Evolutionary conservation across 441 rosid species (phyloP).

Genomic region (Jatropha multifida): DNA sequence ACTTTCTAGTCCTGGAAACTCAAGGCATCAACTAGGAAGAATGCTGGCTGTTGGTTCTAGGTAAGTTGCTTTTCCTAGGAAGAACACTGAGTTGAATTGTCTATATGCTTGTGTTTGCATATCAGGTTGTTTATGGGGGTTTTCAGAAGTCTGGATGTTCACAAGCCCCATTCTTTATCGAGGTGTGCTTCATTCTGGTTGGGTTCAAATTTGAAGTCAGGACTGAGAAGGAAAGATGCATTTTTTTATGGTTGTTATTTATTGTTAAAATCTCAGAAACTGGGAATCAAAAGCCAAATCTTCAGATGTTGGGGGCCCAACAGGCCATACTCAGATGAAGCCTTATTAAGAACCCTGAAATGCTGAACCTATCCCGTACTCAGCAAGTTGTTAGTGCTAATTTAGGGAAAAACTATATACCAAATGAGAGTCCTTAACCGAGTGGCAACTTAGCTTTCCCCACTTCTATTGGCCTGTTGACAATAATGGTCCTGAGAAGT

Average conservation of each 20-base stretch:
- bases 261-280: background rate
- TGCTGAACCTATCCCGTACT: no score
- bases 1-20: constrained; percentile 83
- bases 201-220: background rate
- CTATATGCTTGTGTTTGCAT: background rate
- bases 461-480: background rate
- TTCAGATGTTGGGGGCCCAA: background rate
- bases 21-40: constrained; percentile 77
- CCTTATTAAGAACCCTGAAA: background rate
- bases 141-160: background rate
- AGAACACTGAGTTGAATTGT: background rate
- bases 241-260: background rate
- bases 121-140: background rate
- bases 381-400: background rate
- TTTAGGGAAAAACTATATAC: background rate
- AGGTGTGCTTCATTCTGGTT: background rate
- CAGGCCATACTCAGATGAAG: background rate
- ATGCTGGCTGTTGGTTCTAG: constrained; percentile 81
- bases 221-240: background rate
- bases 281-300: background rate
- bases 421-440: background rate
- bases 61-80: constrained; percentile 39
- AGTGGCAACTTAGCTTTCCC: background rate
- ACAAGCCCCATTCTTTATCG: background rate
- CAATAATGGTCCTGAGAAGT: background rate